Evolutionary conservation across 31 red algal genomes (phyloP).

Genomic region (Bonnemaisonia californica): DNA sequence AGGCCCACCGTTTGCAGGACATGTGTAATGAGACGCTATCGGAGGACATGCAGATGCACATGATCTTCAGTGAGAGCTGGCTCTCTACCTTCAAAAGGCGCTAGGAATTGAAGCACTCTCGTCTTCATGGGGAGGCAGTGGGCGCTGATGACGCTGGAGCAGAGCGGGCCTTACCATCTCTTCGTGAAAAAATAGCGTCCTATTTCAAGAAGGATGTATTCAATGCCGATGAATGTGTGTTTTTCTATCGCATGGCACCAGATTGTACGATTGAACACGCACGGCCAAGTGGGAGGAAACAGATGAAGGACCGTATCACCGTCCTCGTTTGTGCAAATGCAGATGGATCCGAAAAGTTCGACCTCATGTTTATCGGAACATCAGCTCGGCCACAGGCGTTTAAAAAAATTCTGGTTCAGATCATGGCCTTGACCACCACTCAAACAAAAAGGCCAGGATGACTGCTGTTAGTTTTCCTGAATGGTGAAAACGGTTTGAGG

Average conservation of each 20-base stretch:
- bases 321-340: constrained; percentile 30
- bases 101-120: background rate
- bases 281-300: constrained; percentile 15
- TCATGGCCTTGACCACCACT: constrained; percentile 29
- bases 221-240: constrained; percentile 45
- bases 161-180: background rate
- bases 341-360: constrained; percentile 3
- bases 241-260: constrained; percentile 28
- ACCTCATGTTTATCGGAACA: constrained; percentile 26
- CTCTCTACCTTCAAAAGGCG: constrained; percentile 5
- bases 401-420: constrained; percentile 33
- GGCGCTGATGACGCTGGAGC: constrained; percentile 11
- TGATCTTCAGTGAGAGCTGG: constrained; percentile 34
- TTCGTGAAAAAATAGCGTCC: background rate
- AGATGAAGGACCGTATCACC: constrained; percentile 3
- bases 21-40: background rate
- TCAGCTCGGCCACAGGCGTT: constrained; percentile 3
- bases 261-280: constrained; percentile 5
- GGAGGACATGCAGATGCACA: too few species aligned
- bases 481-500: constrained; percentile 28
- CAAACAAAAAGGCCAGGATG: constrained; percentile 52
- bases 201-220: constrained; percentile 7
- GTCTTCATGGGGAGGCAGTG: constrained; percentile 24
- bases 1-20: background rate
- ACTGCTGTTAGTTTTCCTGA: constrained; percentile 12